These are phyloP conservation scores for Dipteronia sinensis DNA, from an alignment of 345 rosid species.

Conservation along the genomic window DNA sequence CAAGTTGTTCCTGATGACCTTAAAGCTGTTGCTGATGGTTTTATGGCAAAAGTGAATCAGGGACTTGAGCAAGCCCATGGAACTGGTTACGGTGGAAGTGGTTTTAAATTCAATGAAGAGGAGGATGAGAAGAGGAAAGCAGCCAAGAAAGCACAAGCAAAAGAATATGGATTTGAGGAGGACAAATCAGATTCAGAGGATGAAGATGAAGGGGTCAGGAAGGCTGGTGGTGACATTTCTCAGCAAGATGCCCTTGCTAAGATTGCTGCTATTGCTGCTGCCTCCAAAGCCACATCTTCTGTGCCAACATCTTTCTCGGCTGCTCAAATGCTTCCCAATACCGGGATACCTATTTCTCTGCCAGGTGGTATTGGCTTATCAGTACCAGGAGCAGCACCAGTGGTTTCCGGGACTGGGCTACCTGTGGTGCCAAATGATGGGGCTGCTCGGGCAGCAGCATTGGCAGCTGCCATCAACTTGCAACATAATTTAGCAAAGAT, in stretches of 20 bases:
- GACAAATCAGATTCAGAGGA: constrained; percentile 96
- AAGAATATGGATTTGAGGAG: constrained; percentile 95
- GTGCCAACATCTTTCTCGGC: constrained; percentile 36
- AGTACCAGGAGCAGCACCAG: constrained; percentile 41
- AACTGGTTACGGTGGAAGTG: constrained; percentile 98
- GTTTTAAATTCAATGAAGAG: constrained; percentile 96
- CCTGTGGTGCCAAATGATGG: constrained; percentile 58
- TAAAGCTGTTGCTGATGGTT: constrained; percentile 83
- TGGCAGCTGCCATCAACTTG: constrained; percentile 87
- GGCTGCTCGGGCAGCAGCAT: constrained; percentile 85
- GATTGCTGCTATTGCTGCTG: constrained; percentile 71
- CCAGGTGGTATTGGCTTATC: constrained; percentile 42
- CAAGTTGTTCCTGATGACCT: constrained; percentile 92
- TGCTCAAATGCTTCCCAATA: constrained; percentile 46
- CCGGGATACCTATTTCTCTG: constrained; percentile 43
- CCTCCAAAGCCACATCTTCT: constrained; percentile 49
- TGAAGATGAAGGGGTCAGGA: constrained; percentile 88
- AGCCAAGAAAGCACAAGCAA: constrained; percentile 95
- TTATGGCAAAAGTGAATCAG: constrained; percentile 90
- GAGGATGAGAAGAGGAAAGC: constrained; percentile 94
- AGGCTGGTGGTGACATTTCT: constrained; percentile 80
- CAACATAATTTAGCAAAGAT: constrained; percentile 90
- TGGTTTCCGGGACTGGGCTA: constrained; percentile 39
- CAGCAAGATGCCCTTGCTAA: constrained; percentile 80
- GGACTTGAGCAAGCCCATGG: constrained; percentile 97